These are phyloP conservation scores for Stellera chamaejasme DNA, from an alignment of 345 rosid species.

Conservation along the genomic window DNA sequence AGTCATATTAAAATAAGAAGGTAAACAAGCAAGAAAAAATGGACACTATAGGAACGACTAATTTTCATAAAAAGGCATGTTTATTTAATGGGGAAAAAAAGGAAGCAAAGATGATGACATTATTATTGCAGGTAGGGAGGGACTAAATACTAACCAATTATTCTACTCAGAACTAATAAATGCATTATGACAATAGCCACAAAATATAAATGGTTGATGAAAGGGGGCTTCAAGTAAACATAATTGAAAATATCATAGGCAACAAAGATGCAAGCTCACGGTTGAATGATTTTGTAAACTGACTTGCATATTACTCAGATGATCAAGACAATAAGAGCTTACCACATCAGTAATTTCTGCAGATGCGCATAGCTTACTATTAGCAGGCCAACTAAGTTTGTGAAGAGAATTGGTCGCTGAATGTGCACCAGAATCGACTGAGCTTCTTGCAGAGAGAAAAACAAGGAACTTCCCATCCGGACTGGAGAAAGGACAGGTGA, in stretches of 20 bases:
- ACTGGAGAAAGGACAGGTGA: conserved; percentile 33
- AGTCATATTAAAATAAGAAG: not conserved
- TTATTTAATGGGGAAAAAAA: too few relatives aligned
- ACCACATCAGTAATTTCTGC: conserved; percentile 64
- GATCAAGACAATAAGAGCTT: conserved; percentile 18
- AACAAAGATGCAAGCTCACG: too few relatives aligned
- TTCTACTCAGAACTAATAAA: too few relatives aligned
- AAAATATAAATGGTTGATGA: too few relatives aligned
- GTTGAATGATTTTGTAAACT: too few relatives aligned
- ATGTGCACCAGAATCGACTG: conserved; percentile 82
- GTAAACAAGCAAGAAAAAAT: too few relatives aligned
- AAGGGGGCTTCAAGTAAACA: not conserved
- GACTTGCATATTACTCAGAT: not conserved
- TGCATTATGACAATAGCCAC: too few relatives aligned
- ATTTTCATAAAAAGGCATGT: too few relatives aligned
- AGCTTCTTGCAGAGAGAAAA: conserved; percentile 58
- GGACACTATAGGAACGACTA: not conserved
- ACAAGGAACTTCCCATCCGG: conserved; percentile 76
- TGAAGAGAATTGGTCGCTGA: conserved; percentile 67
- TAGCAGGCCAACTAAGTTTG: conserved; percentile 65
- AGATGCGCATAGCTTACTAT: conserved; percentile 32
- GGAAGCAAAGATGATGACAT: too few relatives aligned
- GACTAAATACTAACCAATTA: too few relatives aligned
- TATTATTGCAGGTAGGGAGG: too few relatives aligned
- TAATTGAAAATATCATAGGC: not conserved